Evolutionary conservation across 2,329 filamentous ascomycete genomes (phyloP), one percentile per base, ranked within the genome.

Genomic region (Alternaria sp.): DNA sequence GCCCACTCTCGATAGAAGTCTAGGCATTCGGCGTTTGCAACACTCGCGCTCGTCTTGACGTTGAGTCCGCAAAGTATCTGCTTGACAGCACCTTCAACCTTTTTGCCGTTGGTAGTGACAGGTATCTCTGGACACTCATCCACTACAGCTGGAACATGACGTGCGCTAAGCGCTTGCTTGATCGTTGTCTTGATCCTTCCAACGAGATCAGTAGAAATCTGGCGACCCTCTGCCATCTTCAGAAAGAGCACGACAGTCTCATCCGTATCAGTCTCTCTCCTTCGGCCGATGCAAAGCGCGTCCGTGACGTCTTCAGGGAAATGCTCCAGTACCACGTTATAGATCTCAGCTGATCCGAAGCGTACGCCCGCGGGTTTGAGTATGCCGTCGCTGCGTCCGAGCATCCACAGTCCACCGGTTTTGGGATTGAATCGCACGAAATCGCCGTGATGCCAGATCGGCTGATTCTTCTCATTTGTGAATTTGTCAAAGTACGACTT

Each of bases 81-180:
- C 84, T 98, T 98, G 6, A 98, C 95, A 0, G 93, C 93, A 51
- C 96, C 94, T 79, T 99, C 95, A 63, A 99, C 93, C 81, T 98
- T 99, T 84, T 99, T 99, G 57, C 95, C 95, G 75, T 99, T 99
- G 3, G 90, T 90, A 15, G 96, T 98, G 70, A 94, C 90, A 0
- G 95, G 96, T 18, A 99, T 96, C 41, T 95, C 94, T 0, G 90
- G 89, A 66, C 92, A 94, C 77, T 92, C 89, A 69, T 94, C 92
- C 18, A 98, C 85, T 1, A 97, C 83, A 0, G 89, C 91, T 0
- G 95, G 95, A 0, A 98, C 94, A 82, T 99, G 96, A 57, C 96
- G 87, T 5, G 93, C 92, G 72, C 93, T 97, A 63, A 98, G 82
- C 79, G 97, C 93, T 66, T 85, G 87, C 70, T 90, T 89, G 58